A percentile compares a stretch with the other conserved stretches of the same genome.
Conservation (phyloP, 345 rosid species). For the Gossypium herbaceum region DNA sequence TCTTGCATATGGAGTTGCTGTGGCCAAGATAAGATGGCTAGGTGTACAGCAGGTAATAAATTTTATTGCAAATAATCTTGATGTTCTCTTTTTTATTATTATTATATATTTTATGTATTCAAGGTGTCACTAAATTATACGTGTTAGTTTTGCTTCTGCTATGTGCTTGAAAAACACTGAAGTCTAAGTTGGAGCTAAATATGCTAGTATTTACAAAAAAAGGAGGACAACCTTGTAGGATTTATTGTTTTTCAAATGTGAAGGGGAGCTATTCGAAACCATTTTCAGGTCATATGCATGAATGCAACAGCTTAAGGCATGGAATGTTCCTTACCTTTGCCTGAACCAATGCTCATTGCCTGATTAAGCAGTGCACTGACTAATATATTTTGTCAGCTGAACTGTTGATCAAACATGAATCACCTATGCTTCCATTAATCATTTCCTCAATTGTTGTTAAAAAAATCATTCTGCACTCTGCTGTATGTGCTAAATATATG, state of each 20-base stretch:
- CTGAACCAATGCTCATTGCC: neutral
- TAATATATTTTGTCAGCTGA: neutral
- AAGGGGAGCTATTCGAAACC: neutral
- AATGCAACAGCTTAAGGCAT: neutral
- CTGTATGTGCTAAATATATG: neutral
- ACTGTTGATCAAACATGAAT: neutral
- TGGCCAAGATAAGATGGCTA: constrained; percentile 48
- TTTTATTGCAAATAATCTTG: neutral
- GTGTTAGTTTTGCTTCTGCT: neutral
- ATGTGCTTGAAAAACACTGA: neutral
- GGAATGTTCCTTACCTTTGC: neutral
- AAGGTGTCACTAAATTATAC: neutral
- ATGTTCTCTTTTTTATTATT: neutral
- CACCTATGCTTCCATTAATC: neutral
- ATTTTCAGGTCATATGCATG: neutral
- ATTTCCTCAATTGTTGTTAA: neutral
- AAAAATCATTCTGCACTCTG: neutral
- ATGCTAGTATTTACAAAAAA: neutral
- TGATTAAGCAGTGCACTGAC: neutral
- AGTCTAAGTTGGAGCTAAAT: neutral
- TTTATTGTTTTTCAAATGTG: neutral
- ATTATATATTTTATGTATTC: neutral
- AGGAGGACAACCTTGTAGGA: neutral
- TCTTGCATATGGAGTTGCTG: constrained; percentile 54
- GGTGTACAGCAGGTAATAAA: constrained; percentile 52